A percentile compares a stretch with the other conserved stretches of the same genome.
Conservation (phyloP, 73 alveolate species). For the Paramecium octaurelia region DNA sequence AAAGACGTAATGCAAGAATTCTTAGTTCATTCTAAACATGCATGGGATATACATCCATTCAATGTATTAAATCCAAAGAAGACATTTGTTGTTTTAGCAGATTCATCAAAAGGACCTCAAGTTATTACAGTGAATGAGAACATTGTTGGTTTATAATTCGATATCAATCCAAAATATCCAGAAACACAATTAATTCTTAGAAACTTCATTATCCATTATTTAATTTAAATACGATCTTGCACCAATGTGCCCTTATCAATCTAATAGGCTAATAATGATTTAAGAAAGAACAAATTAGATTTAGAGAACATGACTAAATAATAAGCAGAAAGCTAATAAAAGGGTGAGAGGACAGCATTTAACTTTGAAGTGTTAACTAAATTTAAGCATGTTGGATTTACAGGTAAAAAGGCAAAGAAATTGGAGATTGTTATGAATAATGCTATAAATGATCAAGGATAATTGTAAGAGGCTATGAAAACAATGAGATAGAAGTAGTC, state of each 20-base stretch:
- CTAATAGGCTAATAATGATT: slow-evolving; percentile 3
- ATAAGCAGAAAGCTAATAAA: not conserved
- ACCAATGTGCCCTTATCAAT: not conserved
- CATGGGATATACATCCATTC: slow-evolving; percentile 59
- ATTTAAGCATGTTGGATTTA: slow-evolving; percentile 40
- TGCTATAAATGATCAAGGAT: slow-evolving; percentile 35
- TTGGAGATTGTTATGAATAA: slow-evolving; percentile 38
- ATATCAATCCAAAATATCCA: slow-evolving; percentile 30
- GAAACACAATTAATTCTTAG: not conserved
- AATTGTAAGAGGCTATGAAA: slow-evolving; percentile 14
- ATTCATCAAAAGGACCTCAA: slow-evolving; percentile 44
- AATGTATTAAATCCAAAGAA: slow-evolving; percentile 52
- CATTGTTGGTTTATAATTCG: slow-evolving; percentile 25
- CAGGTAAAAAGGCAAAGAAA: slow-evolving; percentile 33
- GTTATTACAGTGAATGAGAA: not conserved
- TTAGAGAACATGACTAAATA: slow-evolving; percentile 35
- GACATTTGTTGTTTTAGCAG: slow-evolving; percentile 53
- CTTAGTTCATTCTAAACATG: slow-evolving; percentile 50
- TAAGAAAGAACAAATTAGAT: slow-evolving; percentile 31
- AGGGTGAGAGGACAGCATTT: not conserved
- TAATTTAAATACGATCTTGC: not conserved
- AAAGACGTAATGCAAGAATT: slow-evolving; percentile 43
- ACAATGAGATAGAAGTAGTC: slow-evolving; percentile 17
- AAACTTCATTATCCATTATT: slow-evolving; percentile 6
- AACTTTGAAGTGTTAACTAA: slow-evolving; percentile 46